Base-by-base conservation (phyloP, 2,329 filamentous ascomycete species). In the Penicillium sp. region DNA sequence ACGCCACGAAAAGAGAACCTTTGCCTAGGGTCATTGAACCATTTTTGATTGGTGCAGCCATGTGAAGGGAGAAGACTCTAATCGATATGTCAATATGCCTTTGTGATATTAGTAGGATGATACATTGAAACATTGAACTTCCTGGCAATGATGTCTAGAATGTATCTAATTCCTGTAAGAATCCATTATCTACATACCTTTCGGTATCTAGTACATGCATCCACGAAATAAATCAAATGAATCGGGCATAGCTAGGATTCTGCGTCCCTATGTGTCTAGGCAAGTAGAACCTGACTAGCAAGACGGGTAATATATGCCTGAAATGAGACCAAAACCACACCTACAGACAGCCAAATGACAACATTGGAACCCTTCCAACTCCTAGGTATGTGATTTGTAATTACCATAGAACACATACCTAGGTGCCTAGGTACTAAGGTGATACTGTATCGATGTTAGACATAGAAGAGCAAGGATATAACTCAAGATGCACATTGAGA, bases 401-500 rank as follows among this genome's bases (percentile, higher is more conserved):
- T 18, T 40, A 31, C 23, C 9, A 13, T 5, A 25, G 23, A 37
- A 25, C 40, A 51, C n/a, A 46, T 32, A 21, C 18, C 18, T 21
- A 21, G 2, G 18, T 21, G 18, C 18, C 18, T 21, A 21, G 18
- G 18, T 21, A 40, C 35, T 25, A n/a, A 38, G 35, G 15, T 42
- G 31, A 21, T 48, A 40, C 32, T 50, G 29, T 34, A 53, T 41
- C 29, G 27, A 34, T 21, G 45, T 47, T 34, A 48, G 38, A 44
- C 39, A 35, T 39, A 29, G 23, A 52, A 53, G 32, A 60, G 38
- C 45, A 49, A 52, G 45, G 38, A 46, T 45, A 59, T 46, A 52
- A 54, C 56, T 46, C 55, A 52, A 49, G 45, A 55, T 50, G 50
- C 48, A 50, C 46, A 51, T 46, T 52, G 48, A 55, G 55, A 64